phyloP scores from a whole-genome alignment of 495 filamentous ascomycete species.

The Hamigera avellanea region DNA sequence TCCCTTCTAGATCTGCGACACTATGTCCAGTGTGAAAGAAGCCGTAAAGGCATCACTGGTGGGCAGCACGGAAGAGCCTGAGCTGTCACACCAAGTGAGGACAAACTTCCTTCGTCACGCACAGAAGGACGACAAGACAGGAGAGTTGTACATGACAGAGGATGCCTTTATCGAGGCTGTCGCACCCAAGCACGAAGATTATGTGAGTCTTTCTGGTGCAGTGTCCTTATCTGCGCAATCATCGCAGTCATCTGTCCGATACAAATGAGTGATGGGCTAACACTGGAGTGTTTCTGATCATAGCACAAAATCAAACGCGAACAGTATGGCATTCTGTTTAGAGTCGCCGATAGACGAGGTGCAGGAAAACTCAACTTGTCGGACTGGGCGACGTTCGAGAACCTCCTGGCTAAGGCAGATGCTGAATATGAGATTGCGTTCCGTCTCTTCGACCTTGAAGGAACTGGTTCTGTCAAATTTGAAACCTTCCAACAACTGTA shows the following conservation, averaged over 20 bases:
- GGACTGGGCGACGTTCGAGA: conserved; percentile 89
- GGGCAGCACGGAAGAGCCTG: conserved; percentile 47
- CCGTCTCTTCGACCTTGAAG: conserved; percentile 80
- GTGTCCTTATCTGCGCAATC: conserved; percentile 10
- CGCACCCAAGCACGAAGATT: conserved; percentile 79
- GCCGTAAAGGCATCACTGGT: conserved; percentile 68
- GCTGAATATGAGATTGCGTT: conserved; percentile 99
- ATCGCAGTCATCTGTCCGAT: conserved; percentile 1
- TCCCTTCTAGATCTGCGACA: conserved; percentile 8
- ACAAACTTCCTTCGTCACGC: conserved; percentile 69
- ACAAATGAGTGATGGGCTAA: too few relatives aligned
- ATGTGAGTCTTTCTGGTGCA: conserved; percentile 47
- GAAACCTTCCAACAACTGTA: conserved; percentile 73
- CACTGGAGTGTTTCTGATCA: not conserved
- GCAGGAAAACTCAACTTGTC: conserved; percentile 60
- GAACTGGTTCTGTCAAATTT: conserved; percentile 73
- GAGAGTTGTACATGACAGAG: conserved; percentile 67
- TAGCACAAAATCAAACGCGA: conserved; percentile 96
- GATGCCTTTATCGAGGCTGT: conserved; percentile 85
- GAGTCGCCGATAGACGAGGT: conserved; percentile 68
- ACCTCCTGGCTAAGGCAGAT: conserved; percentile 85
- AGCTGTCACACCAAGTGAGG: conserved; percentile 58
- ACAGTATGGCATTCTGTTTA: conserved; percentile 88
- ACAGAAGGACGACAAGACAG: conserved; percentile 57
- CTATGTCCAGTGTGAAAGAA: conserved; percentile 50